A percentile compares a stretch with the other conserved stretches of the same genome.
Evolutionary conservation across 768 basidiomycete genomes (phyloP).

Genomic region (Sutorius australiensis): DNA sequence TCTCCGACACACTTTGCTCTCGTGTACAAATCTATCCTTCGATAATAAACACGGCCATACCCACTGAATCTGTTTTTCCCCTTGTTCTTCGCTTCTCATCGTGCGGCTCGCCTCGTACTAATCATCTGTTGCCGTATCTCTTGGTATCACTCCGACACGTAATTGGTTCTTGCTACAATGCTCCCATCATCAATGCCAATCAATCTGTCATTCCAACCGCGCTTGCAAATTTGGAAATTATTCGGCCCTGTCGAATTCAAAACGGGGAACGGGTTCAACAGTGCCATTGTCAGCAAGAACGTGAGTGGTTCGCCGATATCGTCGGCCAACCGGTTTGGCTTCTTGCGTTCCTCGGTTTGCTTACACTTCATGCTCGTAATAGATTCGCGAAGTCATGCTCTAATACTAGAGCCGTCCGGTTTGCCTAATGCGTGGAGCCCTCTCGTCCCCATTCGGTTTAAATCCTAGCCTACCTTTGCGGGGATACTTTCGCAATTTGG

Average conservation of each 20-base stretch:
- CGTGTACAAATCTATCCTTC: conserved; percentile 18
- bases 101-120: conserved; percentile 10
- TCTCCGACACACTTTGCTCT: conserved; percentile 11
- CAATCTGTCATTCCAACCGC: conserved; percentile 2
- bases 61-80: background rate
- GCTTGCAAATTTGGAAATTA: conserved; percentile 10
- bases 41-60: conserved; percentile 17
- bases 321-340: background rate
- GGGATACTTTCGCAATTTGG: background rate
- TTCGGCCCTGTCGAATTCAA: background rate
- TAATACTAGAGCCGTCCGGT: conserved; percentile 25
- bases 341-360: background rate
- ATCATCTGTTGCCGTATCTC: conserved; percentile 20
- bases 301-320: conserved; percentile 42
- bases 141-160: conserved; percentile 28
- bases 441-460: background rate
- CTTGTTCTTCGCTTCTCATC: conserved; percentile 8
- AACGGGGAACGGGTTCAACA: conserved; percentile 26
- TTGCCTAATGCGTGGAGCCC: background rate
- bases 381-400: conserved; percentile 55
- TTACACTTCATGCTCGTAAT: background rate
- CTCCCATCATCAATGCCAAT: background rate
- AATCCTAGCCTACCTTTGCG: background rate
- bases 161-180: conserved; percentile 24
- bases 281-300: conserved; percentile 66